Percentiles rank a stretch among this genome's conserved stretches.
Conservation (phyloP, 805 yeast genomes). For the Kuraishia cidri region DNA sequence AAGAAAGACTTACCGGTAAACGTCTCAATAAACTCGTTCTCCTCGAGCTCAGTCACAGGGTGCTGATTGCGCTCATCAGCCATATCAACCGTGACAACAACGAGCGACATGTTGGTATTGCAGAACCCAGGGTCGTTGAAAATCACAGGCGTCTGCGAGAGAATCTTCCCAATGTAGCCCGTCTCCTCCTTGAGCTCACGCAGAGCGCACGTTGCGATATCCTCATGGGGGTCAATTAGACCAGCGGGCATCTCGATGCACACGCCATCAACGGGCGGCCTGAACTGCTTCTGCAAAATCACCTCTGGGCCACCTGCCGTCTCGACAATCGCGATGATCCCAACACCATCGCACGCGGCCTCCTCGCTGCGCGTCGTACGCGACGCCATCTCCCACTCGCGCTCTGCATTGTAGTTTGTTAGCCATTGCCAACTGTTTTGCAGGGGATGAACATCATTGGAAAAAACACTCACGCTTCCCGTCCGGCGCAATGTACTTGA, state of each 20-base stretch:
- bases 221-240: slow-evolving; percentile 75
- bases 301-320: slow-evolving; percentile 33
- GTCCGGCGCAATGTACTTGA: slow-evolving; percentile 64
- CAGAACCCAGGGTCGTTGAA: slow-evolving; percentile 66
- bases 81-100: slow-evolving; percentile 72
- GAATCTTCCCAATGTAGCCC: slow-evolving; percentile 71
- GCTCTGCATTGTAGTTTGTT: slow-evolving; percentile 11
- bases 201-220: slow-evolving; percentile 70
- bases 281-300: slow-evolving; percentile 78
- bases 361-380: slow-evolving; percentile 63
- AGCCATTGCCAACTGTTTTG: not conserved
- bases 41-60: slow-evolving; percentile 76
- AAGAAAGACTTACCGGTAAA: slow-evolving; percentile 29
- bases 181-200: slow-evolving; percentile 91
- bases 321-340: slow-evolving; percentile 67
- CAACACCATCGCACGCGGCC: slow-evolving; percentile 80
- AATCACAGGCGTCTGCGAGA: slow-evolving; percentile 14
- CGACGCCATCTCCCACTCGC: slow-evolving; percentile 91
- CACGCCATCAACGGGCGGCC: slow-evolving; percentile 87
- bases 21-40: slow-evolving; percentile 88
- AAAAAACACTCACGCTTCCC: slow-evolving; percentile 31
- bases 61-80: slow-evolving; percentile 51
- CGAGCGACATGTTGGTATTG: slow-evolving; percentile 78
- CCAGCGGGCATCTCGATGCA: slow-evolving; percentile 97
- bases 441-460: no score